Evolutionary conservation across 23 red algal genomes (phyloP).

Genomic region (Agarophyton chilense): DNA sequence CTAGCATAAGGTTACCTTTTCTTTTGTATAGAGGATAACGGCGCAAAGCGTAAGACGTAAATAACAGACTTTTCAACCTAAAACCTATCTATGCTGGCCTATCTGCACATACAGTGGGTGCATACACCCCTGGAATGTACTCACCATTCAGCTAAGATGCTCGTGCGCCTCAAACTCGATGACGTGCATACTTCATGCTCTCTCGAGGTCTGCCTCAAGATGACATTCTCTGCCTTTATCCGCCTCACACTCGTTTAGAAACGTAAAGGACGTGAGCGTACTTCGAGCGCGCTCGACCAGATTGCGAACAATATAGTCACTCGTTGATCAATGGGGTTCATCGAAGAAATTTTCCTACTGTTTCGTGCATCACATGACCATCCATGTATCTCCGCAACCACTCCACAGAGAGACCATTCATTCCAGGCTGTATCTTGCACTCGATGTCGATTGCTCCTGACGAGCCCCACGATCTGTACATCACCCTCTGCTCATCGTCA

Average conservation of each 20-base stretch:
- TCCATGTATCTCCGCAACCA: conserved; percentile 36
- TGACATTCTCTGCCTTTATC: too few relatives aligned
- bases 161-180: too few relatives aligned
- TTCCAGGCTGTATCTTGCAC: conserved; percentile 39
- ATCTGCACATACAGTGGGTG: not conserved
- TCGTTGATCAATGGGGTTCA: not conserved
- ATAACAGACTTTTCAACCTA: conserved; percentile 17
- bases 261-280: not conserved
- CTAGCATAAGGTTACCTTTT: not conserved
- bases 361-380: conserved; percentile 16
- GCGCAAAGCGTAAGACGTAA: not conserved
- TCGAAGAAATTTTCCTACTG: conserved; percentile 11
- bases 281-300: not conserved
- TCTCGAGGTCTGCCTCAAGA: too few relatives aligned
- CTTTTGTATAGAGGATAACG: not conserved
- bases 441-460: conserved; percentile 46
- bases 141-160: too few relatives aligned
- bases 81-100: not conserved
- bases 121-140: not conserved
- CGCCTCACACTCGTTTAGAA: too few relatives aligned
- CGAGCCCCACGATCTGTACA: conserved; percentile 69
- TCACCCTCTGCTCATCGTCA: conserved; percentile 51
- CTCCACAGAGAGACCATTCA: conserved; percentile 51
- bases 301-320: not conserved
- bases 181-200: too few relatives aligned